Evolutionary conservation across 2,329 filamentous ascomycete species (phyloP), one percentile per base, ranked within the genome.

Genomic region (Alternaria tenuissima): DNA sequence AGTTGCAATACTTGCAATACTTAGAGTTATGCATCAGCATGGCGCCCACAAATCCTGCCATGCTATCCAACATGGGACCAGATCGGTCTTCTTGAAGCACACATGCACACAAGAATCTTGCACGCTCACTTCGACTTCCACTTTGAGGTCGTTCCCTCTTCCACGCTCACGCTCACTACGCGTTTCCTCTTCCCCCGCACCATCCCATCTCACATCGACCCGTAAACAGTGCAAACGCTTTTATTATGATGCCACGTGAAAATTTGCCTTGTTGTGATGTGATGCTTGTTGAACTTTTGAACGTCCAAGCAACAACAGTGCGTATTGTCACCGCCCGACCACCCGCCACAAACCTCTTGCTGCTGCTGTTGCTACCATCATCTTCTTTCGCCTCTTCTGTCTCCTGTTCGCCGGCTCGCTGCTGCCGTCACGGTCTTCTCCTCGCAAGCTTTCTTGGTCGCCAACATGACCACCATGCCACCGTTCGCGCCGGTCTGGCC

Each of bases 191-290:
- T 22, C 46, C 30, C 46, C 30, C 32, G 20, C 30, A 48, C 46
- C 46, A 18, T 49, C 46, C 48, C 49, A 41, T 52, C 49, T 30
- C 49, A 24, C 22, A 28, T 39, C 34, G 41, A 22, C 24, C 39
- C 12, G 22, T 26, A 52, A 26, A 52, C 24, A 34, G 5, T 26
- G 14, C 46, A 49, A 49, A 49, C 32, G 20, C 32, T 24, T 12
- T 49, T 38, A 20, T 49, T 49, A 38, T 38, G 46, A 41, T 42
- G 20, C 20, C 20, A 42, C 8, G 32, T 49, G 30, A 26, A 49
- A 49, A 38, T 38, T 7, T 49, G 46, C 20, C 46, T 49, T 49
- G 20, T 18, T 12, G n/a, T 48, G 12, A 44, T n/a, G 24, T 28
- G 42, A 28, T 20, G 7, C 16, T n/a, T 28, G 16, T 44, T 38